Base-by-base conservation (phyloP, 805 yeast species). In the Yamadazyma phyllophila region DNA sequence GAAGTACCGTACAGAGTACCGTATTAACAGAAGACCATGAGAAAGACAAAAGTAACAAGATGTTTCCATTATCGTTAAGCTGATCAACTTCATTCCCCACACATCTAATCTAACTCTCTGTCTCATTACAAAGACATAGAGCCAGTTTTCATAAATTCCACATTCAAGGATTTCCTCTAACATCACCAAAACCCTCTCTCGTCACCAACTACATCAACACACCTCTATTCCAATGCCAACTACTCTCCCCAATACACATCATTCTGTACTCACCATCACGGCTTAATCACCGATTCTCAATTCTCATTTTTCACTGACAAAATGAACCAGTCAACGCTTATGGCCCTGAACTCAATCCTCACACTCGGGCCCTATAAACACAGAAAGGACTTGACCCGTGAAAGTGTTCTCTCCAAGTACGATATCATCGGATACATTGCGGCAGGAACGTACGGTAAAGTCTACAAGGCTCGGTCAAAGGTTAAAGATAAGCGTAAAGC, bases 391-490 rank as follows among this genome's bases (percentile, higher is more conserved):
- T 63, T 76, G 20, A 66, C 78, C 11, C 67, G 96, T 43, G 74
- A 80, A 26, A 82, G 87, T 2, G 96, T 94, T 2, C 67, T 89
- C n/a, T 83, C 85, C 43, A 85, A 84, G 55, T 94, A 91, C 65
- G 91, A 85, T 50, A 85, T 94, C 48, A 67, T 90, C 13, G 99
- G 99, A 0, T 94, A 94, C 65, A 94, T 94, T 47, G 99, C 99
- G 1, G 97, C 99, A 0, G 99, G 99, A 33, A 94, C 99, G 0
- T 94, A 94, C 64, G 99, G 99, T 47, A 80, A 89, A 47, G 96
- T 89, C 16, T 94, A 90, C 70, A 92, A 94, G 61, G 98, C 97
- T 7, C 44, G 49, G 34, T 39, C 43, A 17, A 51, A 51, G 36
- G 35, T 32, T 12, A 78, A 78, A 50, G 74, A 82, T 7, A 61